Evolutionary conservation across 768 basidiomycete genomes (phyloP), one percentile per base, ranked within the genome.

Genomic region (Epithele typhae): DNA sequence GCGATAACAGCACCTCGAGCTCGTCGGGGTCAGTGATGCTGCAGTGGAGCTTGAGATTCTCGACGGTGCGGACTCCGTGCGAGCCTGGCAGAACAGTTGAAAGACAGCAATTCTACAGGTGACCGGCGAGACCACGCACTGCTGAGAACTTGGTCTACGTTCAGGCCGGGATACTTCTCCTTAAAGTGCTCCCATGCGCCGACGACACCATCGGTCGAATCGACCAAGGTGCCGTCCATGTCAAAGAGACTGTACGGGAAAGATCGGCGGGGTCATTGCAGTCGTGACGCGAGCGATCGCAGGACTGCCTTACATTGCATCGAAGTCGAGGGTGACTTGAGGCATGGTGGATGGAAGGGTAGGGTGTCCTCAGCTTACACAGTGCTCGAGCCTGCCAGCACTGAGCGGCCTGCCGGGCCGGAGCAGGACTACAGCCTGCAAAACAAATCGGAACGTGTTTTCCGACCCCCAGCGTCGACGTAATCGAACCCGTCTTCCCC

Each of bases 161-260:
- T 76, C 49, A 87, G 77, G 25, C 61, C 63, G 3, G 83, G 81
- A 62, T 93, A 92, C 47, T 76, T 74, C 59, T 79, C 61, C 40
- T 75, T 76, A 65, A 92, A 92, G n/a, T 71, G 66, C 43, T 82
- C 70, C 92, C 92, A 94, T 27, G 90, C 89, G 22, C 84, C 87
- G 22, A 78, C 68, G 25, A 94, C 89, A 35, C 87, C 90, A 24
- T 80, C 78, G 9, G 87, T 92, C 17, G 88, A 92, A 61, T 93
- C 87, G 53, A 87, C 74, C 41, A 88, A 71, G 25, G 87, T 92
- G 45, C 86, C 86, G 61, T 89, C 87, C 87, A 88, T 89, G 62
- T 89, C 86, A 58, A 87, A 87, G 12, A 88, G 68, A 48, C 86
- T 87, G 48, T 1, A 43, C 14, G 25, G n/a, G 17, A 17, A 23